These are phyloP conservation scores for Periconia sp. DNA, from an alignment of 2,329 filamentous ascomycete genomes.

Conservation along the genomic window DNA sequence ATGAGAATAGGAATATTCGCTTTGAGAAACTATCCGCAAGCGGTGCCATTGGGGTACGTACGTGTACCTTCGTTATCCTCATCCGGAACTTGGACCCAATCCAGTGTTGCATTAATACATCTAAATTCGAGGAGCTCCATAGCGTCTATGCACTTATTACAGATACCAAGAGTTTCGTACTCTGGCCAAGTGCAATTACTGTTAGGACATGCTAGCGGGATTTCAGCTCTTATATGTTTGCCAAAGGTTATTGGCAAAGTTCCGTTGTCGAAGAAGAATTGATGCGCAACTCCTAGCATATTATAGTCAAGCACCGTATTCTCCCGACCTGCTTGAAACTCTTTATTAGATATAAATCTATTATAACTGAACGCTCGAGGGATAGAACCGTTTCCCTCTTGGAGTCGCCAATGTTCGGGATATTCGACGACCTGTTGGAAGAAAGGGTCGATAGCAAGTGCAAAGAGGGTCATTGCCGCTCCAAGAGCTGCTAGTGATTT, in stretches of 20 bases:
- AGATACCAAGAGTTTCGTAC: conserved; percentile 14
- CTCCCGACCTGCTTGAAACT: no score
- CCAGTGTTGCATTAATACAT: conserved; percentile 4
- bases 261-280: conserved; percentile 3
- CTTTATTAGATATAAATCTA: background rate
- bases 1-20: conserved; percentile 18
- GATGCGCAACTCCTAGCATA: background rate
- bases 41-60: conserved; percentile 20
- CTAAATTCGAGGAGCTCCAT: conserved; percentile 7
- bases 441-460: conserved; percentile 23
- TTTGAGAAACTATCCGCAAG: conserved; percentile 36
- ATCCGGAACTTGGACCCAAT: conserved; percentile 2
- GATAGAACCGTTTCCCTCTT: background rate
- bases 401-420: conserved; percentile 8
- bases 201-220: conserved; percentile 11
- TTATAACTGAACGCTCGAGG: background rate
- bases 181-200: conserved; percentile 14
- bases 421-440: conserved; percentile 24
- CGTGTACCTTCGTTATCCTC: background rate
- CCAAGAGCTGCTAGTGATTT: conserved; percentile 16
- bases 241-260: conserved; percentile 9
- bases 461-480: conserved; percentile 20
- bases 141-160: conserved; percentile 10
- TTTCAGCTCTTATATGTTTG: conserved; percentile 3
- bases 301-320: background rate